These are phyloP conservation scores for Carex kokanica DNA, from an alignment of 176 grass and related monocot genomes.

Conservation along the genomic window DNA sequence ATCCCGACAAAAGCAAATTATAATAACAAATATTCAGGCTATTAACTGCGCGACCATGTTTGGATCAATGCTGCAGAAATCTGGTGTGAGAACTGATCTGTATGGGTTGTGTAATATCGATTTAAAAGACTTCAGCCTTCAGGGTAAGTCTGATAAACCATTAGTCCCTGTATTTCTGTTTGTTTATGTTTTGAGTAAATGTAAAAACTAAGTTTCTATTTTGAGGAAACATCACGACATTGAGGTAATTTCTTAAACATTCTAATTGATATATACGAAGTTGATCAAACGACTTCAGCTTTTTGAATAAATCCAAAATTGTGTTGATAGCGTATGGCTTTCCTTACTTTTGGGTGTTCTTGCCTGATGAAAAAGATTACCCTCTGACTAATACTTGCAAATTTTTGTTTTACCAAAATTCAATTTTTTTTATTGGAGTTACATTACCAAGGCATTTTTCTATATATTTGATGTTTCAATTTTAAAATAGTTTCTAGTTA, in stretches of 20 bases:
- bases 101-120: constrained; percentile 82
- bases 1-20: constrained; percentile 83
- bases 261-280: background rate
- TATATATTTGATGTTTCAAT: background rate
- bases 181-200: background rate
- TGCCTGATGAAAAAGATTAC: background rate
- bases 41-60: constrained; percentile 97
- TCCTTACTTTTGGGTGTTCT: background rate
- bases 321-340: background rate
- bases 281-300: background rate
- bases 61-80: constrained; percentile 89
- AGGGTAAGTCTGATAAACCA: constrained; percentile 50
- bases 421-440: background rate
- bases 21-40: constrained; percentile 97
- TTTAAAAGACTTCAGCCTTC: constrained; percentile 96
- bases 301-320: background rate
- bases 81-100: constrained; percentile 61
- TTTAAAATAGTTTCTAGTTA: constrained; percentile 21
- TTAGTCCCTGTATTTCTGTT: constrained; percentile 6
- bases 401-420: background rate
- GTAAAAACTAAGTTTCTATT: background rate
- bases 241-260: background rate
- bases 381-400: background rate
- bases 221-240: background rate
- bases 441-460: background rate